Percentiles rank a stretch among this genome's conserved stretches.
phyloP scores from a whole-genome alignment of 1,284 basidiomycete species.

The Veloboletus limbatus region DNA sequence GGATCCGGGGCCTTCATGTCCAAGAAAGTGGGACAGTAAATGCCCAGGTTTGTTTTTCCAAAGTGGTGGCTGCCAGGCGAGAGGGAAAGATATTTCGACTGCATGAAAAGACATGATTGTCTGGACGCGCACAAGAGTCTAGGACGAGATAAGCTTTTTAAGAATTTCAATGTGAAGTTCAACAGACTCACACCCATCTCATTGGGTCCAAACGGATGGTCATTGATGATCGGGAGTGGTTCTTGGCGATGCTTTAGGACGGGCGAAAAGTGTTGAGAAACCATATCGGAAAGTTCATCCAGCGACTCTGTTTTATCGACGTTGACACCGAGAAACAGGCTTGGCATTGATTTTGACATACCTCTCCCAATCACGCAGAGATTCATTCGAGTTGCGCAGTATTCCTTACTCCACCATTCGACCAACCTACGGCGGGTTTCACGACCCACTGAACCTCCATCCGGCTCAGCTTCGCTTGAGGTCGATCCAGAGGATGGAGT shows the following conservation, averaged over 20 bases:
- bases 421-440: conserved; percentile 91
- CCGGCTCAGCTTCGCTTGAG: conserved; percentile 59
- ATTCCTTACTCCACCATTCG: conserved; percentile 93
- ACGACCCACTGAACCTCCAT: conserved; percentile 74
- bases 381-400: conserved; percentile 94
- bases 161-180: neutral
- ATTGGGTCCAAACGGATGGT: conserved; percentile 74
- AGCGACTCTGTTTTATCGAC: conserved; percentile 63
- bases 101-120: conserved; percentile 90
- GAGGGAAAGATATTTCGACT: conserved; percentile 85
- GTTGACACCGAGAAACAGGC: neutral
- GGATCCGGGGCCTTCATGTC: conserved; percentile 96
- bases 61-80: conserved; percentile 78
- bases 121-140: conserved; percentile 85
- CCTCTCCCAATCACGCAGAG: conserved; percentile 90
- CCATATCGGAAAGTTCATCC: conserved; percentile 71
- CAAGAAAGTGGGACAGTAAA: conserved; percentile 85
- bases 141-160: conserved; percentile 7
- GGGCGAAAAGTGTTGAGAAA: conserved; percentile 76
- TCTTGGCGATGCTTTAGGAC: conserved; percentile 71
- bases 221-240: conserved; percentile 64
- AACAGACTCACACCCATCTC: conserved; percentile 67
- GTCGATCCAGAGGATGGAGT: conserved; percentile 54
- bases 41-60: conserved; percentile 83
- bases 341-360: conserved; percentile 26